phyloP scores from a whole-genome alignment of 2,329 filamentous ascomycete species.

The Fusarium praegraminearum region DNA sequence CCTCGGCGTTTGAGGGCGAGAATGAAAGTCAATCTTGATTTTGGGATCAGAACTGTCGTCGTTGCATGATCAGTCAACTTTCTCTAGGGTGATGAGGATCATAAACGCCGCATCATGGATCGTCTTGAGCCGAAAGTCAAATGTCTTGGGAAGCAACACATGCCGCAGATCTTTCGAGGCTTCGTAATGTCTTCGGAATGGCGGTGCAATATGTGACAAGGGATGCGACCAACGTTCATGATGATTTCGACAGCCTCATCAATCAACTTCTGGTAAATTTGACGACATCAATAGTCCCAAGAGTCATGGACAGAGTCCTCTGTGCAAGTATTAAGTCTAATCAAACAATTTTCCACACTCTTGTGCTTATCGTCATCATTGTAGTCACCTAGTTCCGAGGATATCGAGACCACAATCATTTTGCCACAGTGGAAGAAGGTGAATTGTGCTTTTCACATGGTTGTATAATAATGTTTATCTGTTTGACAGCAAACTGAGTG shows the following conservation, averaged over 20 bases:
- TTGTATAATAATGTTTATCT: accelerated
- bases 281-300: background rate
- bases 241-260: background rate
- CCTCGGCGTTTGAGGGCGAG: background rate
- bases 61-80: background rate
- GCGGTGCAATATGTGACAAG: slow-evolving; percentile 12
- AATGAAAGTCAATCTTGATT: background rate
- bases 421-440: background rate
- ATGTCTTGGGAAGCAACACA: background rate
- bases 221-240: background rate
- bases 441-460: background rate
- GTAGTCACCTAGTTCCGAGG: accelerated
- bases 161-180: background rate
- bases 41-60: background rate
- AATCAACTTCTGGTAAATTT: background rate
- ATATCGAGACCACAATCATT: background rate
- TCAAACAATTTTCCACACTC: background rate
- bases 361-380: accelerated
- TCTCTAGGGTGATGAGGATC: background rate
- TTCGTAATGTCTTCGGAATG: background rate
- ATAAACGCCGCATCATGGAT: background rate
- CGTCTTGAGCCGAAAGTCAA: slow-evolving; percentile 7
- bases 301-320: background rate
- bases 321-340: background rate
- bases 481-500: background rate